Evolutionary conservation across 768 basidiomycete genomes (phyloP).

Genomic region (Kwoniella sp.): DNA sequence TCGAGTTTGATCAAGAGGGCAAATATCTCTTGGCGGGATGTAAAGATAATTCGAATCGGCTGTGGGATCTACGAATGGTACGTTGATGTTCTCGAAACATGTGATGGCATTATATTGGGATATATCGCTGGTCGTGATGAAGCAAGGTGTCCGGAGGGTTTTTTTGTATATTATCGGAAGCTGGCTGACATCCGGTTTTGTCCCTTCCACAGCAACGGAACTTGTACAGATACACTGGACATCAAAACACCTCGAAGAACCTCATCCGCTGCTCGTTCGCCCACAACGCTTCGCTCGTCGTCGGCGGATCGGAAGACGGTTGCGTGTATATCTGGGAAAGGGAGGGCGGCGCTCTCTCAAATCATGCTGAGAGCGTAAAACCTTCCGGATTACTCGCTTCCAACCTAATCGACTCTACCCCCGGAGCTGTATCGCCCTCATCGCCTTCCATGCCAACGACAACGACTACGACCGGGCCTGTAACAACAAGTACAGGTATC

Average conservation of each 20-base stretch:
- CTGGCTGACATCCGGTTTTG: not conserved
- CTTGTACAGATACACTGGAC: slow-evolving; percentile 51
- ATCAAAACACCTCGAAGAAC: slow-evolving; percentile 56
- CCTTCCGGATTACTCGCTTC: not conserved
- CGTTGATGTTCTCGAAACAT: slow-evolving; percentile 15
- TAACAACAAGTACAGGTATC: too few species aligned
- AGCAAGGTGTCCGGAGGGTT: too few species aligned
- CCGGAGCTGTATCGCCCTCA: not conserved
- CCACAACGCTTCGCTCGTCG: slow-evolving; percentile 31
- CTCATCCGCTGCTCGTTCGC: slow-evolving; percentile 52
- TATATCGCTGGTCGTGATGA: not conserved
- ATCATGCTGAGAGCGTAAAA: not conserved
- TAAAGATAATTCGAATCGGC: slow-evolving; percentile 53
- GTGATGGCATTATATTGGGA: too few species aligned
- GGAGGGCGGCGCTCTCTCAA: slow-evolving; percentile 35
- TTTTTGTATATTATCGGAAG: not conserved
- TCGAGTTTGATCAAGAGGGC: slow-evolving; percentile 51
- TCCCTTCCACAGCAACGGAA: slow-evolving; percentile 47
- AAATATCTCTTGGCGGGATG: slow-evolving; percentile 50
- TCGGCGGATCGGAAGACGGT: slow-evolving; percentile 55
- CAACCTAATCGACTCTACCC: not conserved
- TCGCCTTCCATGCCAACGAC: not conserved
- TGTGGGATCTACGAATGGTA: slow-evolving; percentile 55
- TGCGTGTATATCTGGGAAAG: slow-evolving; percentile 51
- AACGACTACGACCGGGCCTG: not conserved